These are phyloP conservation scores for Daldinia bambusicola DNA, from an alignment of 495 filamentous ascomycete genomes.

Conservation along the genomic window DNA sequence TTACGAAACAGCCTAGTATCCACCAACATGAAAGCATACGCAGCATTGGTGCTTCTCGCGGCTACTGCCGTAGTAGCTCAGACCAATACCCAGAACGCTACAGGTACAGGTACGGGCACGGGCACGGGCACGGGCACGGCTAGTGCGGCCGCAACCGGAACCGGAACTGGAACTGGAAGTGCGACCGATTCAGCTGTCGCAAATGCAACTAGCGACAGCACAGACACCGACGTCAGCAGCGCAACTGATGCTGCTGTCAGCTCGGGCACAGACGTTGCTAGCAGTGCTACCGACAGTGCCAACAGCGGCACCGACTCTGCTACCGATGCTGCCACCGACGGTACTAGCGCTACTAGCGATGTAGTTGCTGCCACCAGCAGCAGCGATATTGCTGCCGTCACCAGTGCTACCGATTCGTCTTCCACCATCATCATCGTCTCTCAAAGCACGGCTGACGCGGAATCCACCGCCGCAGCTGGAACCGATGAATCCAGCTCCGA, in stretches of 20 bases:
- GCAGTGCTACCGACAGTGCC: constrained; percentile 8
- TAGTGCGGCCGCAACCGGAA: neutral
- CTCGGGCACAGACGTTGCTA: constrained; percentile 1
- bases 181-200: neutral
- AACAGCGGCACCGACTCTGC: constrained; percentile 1
- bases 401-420: neutral
- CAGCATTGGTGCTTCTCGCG: constrained; percentile 30
- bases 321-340: neutral
- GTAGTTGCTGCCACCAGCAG: neutral
- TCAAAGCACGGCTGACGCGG: neutral
- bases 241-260: constrained; percentile 1
- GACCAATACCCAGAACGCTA: constrained; percentile 8
- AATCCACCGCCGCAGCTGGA: constrained; percentile 3
- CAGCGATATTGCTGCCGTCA: neutral
- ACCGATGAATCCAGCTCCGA: constrained; percentile 3
- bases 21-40: constrained; percentile 31
- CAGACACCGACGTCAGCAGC: constrained; percentile 1
- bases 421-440: neutral
- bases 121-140: constrained; percentile 3
- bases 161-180: constrained; percentile 6
- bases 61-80: constrained; percentile 42
- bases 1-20: neutral
- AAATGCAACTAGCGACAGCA: constrained; percentile 8
- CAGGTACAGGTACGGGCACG: neutral
- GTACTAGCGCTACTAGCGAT: neutral